Percentiles rank a stretch among this genome's conserved stretches.
Conservation (phyloP, 2,329 filamentous ascomycete species). For the Aspergillus sp. region DNA sequence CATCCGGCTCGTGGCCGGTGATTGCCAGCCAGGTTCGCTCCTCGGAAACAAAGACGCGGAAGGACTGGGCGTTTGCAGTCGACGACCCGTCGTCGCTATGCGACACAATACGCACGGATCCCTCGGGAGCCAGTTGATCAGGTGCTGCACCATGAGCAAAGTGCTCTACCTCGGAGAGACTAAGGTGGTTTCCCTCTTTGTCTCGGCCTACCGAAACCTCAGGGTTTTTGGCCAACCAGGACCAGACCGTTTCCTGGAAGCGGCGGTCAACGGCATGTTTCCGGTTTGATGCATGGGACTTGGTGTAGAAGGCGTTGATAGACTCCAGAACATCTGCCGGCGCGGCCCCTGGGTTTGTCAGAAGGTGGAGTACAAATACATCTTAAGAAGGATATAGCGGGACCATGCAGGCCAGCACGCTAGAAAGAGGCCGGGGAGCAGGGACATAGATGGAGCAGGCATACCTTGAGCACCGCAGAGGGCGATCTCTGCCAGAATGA, state of each 20-base stretch:
- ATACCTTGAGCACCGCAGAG: constrained; percentile 50
- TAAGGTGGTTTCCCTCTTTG: constrained; percentile 31
- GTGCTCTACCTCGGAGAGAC: constrained; percentile 32
- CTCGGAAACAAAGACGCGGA: constrained; percentile 43
- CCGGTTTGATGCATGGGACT: constrained; percentile 10
- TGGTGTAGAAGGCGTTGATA: constrained; percentile 28
- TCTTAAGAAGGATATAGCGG: neutral
- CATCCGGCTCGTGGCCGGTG: constrained; percentile 50
- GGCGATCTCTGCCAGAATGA: constrained; percentile 50
- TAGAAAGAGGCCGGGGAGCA: constrained; percentile 16
- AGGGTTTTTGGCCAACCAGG: constrained; percentile 46
- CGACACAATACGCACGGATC: no score
- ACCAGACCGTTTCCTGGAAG: constrained; percentile 48
- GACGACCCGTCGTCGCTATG: neutral
- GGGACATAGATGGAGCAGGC: constrained; percentile 19
- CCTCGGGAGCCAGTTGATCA: neutral
- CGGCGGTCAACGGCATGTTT: constrained; percentile 36
- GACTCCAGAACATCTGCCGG: constrained; percentile 26
- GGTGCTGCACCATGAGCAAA: constrained; percentile 2
- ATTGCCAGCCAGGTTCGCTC: constrained; percentile 52
- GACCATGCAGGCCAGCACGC: neutral
- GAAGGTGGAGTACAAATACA: no score
- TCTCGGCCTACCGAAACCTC: constrained; percentile 45
- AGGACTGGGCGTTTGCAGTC: neutral
- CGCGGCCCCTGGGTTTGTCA: constrained; percentile 21